Evolutionary conservation across 805 yeast species (phyloP), one percentile per base, ranked within the genome.

Genomic region (Priceomyces castillae): DNA sequence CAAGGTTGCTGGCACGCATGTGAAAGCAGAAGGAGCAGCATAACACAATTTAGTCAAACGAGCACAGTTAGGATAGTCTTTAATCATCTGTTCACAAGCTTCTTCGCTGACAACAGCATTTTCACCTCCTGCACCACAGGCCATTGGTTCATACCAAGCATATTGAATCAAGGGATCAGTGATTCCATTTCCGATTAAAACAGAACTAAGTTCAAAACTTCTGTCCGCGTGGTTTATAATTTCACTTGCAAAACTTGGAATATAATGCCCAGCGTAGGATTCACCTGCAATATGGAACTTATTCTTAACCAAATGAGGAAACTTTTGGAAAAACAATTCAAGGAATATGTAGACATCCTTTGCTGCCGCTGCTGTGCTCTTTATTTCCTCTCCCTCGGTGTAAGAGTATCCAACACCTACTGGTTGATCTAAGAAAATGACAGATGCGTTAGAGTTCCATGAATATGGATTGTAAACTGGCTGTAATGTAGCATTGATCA

Each of bases 361-460:
- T 31, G 89, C 95, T 25, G 97, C 97, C 38, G 90, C 82, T 39
- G 78, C 81, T 4, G 96, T 84, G 54, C 78, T 77, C 25, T 82
- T 65, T 20, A 90, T 84, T 19, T 73, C 66, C 31, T 78, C 74
- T 10, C 81, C 75, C 7, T 54, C 63, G 18, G 95, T 87, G 62
- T 85, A 84, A 0, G 97, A 89, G 67, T 80, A 92, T 14, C 98
- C 98, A 26, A 87, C 96, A 42, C 86, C 86, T 35, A 90, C 86
- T 3, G 98, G 98, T 65, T 92, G 97, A 63, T 92, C 98, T 47
- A 92, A 75, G 70, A 85, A 92, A 49, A 92, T 84, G 17, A 92
- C 88, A 23, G 90, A 80, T 16, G 98, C 97, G 58, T 90, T 87
- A 53, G 75, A 71, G 65, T 90, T 92, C 98, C 98, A 92, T 1